phyloP scores from a whole-genome alignment of 2,329 filamentous ascomycete species.

The Hirsutella rhossiliensis region DNA sequence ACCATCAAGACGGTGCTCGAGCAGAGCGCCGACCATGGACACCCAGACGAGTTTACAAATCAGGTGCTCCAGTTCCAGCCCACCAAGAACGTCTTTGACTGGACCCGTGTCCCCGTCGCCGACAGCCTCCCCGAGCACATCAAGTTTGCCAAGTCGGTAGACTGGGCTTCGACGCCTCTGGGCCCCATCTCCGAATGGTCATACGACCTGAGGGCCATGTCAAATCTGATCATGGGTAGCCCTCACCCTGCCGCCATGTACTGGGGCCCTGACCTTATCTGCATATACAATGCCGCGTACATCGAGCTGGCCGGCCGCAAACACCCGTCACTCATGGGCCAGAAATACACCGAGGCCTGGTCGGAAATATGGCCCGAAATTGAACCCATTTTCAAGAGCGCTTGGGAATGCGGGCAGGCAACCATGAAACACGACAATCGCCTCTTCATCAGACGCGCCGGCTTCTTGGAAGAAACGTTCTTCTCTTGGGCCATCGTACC shows the following conservation, averaged over 20 bases:
- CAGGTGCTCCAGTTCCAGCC: constrained; percentile 20
- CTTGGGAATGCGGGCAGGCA: constrained; percentile 58
- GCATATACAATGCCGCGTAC: constrained; percentile 65
- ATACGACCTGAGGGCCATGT: constrained; percentile 61
- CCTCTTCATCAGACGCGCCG: constrained; percentile 57
- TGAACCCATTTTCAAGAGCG: constrained; percentile 54
- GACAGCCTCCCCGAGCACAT: constrained; percentile 58
- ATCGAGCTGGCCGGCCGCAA: constrained; percentile 62
- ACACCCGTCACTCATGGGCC: constrained; percentile 65
- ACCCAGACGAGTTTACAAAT: constrained; percentile 30
- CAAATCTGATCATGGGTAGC: constrained; percentile 70
- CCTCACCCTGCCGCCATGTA: constrained; percentile 68
- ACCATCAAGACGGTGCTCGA: constrained; percentile 1
- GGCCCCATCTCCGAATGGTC: constrained; percentile 68
- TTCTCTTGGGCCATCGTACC: constrained; percentile 78
- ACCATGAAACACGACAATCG: constrained; percentile 78
- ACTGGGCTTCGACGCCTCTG: constrained; percentile 63
- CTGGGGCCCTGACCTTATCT: constrained; percentile 59
- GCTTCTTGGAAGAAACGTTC: constrained; percentile 66
- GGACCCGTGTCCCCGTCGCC: constrained; percentile 59
- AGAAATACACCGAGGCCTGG: constrained; percentile 57
- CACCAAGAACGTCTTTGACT: constrained; percentile 48
- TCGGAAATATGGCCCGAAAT: constrained; percentile 63
- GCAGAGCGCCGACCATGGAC: constrained; percentile 13
- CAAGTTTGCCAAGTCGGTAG: constrained; percentile 55